Percentiles rank a stretch among this genome's conserved stretches.
Evolutionary conservation across 1,139 yeast species (phyloP).

Genomic region (Pichia sp.): DNA sequence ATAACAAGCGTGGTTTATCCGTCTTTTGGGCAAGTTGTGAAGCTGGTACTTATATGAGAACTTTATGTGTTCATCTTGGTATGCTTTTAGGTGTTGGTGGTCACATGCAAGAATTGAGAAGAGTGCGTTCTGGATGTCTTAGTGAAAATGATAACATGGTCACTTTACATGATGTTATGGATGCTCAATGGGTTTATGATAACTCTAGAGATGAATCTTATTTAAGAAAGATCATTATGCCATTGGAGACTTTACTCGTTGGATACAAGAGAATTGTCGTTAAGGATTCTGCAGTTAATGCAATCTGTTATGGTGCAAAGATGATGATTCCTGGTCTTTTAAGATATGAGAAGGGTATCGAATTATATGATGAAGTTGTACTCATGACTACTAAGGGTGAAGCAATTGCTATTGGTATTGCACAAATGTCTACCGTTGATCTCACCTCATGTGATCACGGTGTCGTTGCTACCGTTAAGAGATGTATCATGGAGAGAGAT

Average conservation of each 20-base stretch:
- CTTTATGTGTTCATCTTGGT: slow-evolving; percentile 97
- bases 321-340: slow-evolving; percentile 97
- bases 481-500: slow-evolving; percentile 99
- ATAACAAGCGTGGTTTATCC: slow-evolving; percentile 93
- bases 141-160: slow-evolving; percentile 88
- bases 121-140: slow-evolving; percentile 97
- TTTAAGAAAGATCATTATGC: slow-evolving; percentile 89
- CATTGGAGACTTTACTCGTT: slow-evolving; percentile 85
- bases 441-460: slow-evolving; percentile 97
- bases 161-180: slow-evolving; percentile 93
- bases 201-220: slow-evolving; percentile 96
- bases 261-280: slow-evolving; percentile 97
- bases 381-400: slow-evolving; percentile 99
- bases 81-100: slow-evolving; percentile 98
- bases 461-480: slow-evolving; percentile 95
- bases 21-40: slow-evolving; percentile 99
- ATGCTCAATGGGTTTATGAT: slow-evolving; percentile 97
- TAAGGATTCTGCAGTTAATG: slow-evolving; percentile 96
- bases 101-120: slow-evolving; percentile 99
- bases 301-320: slow-evolving; percentile 98
- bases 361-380: slow-evolving; percentile 95
- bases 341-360: slow-evolving; percentile 97
- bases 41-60: slow-evolving; percentile 99
- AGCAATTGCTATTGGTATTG: slow-evolving; percentile 97
- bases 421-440: slow-evolving; percentile 98